These are phyloP conservation scores for Endoconidiophora polonica DNA, from an alignment of 2,329 filamentous ascomycete species.

Conservation along the genomic window DNA sequence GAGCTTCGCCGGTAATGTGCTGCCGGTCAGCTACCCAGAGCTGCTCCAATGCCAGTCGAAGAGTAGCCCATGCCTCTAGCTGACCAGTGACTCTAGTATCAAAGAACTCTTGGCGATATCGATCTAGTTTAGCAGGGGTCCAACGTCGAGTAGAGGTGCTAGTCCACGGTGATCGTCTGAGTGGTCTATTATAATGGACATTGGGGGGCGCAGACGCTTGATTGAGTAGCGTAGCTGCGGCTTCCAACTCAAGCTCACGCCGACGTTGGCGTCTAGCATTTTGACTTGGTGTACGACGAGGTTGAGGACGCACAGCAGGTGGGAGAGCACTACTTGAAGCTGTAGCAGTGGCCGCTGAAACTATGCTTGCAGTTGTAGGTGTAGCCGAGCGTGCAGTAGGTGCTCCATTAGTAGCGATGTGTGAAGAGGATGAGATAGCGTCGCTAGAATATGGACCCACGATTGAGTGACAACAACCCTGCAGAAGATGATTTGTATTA, in stretches of 20 bases:
- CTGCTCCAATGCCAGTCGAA: constrained; percentile 50
- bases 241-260: constrained; percentile 2
- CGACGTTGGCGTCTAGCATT: not conserved
- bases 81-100: constrained; percentile 71
- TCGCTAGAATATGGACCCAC: not conserved
- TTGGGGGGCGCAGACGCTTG: constrained; percentile 20
- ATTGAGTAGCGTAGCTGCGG: constrained; percentile 16
- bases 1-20: constrained; percentile 21
- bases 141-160: constrained; percentile 32
- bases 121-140: constrained; percentile 51
- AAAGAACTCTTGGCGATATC: constrained; percentile 70
- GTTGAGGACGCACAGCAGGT: not conserved
- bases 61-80: constrained; percentile 62
- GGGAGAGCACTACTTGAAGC: no score
- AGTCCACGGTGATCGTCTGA: constrained; percentile 49
- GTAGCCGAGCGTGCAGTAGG: not conserved
- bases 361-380: no score
- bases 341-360: no score
- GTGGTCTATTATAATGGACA: constrained; percentile 41
- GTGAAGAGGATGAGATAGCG: not conserved
- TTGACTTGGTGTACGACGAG: not conserved
- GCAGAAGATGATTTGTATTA: no score
- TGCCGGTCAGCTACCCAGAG: constrained; percentile 40
- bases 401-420: not conserved
- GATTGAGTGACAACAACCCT: constrained; percentile 3